phyloP scores from a whole-genome alignment of 306 rosid species.

The Prunus kanzakura region DNA sequence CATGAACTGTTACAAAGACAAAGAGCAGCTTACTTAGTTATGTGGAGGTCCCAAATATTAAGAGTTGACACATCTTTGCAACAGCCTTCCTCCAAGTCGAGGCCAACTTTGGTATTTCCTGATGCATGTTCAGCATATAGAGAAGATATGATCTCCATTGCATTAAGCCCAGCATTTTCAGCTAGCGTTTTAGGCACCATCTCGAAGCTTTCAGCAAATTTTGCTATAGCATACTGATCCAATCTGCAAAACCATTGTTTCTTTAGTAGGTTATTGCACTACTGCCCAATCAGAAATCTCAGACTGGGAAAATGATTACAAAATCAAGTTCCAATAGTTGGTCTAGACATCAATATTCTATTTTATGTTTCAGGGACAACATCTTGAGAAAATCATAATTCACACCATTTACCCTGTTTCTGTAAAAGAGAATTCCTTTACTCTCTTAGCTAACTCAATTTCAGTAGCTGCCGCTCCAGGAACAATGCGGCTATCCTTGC shows the following conservation, averaged over 20 bases:
- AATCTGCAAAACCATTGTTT: conserved; percentile 52
- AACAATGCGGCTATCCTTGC: conserved; percentile 83
- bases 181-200: conserved; percentile 81
- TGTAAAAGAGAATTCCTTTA: conserved; percentile 82
- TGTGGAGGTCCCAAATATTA: conserved; percentile 72
- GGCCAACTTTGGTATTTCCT: conserved; percentile 79
- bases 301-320: not conserved
- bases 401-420: conserved; percentile 67
- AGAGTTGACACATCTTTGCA: conserved; percentile 63
- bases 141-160: conserved; percentile 91
- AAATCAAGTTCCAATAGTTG: not conserved
- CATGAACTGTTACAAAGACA: not conserved
- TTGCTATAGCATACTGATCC: conserved; percentile 90
- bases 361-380: not conserved
- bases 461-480: conserved; percentile 97
- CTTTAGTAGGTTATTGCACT: conserved; percentile 14
- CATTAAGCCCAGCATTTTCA: conserved; percentile 82
- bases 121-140: conserved; percentile 88
- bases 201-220: conserved; percentile 91
- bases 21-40: conserved; percentile 59
- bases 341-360: not conserved
- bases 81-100: conserved; percentile 66
- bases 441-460: conserved; percentile 82
- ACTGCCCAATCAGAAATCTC: conserved; percentile 1
- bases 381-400: too few species aligned